Evolutionary conservation across 2,329 filamentous ascomycete genomes (phyloP), one percentile per base, ranked within the genome.

Genomic region (Acarospora socialis): DNA sequence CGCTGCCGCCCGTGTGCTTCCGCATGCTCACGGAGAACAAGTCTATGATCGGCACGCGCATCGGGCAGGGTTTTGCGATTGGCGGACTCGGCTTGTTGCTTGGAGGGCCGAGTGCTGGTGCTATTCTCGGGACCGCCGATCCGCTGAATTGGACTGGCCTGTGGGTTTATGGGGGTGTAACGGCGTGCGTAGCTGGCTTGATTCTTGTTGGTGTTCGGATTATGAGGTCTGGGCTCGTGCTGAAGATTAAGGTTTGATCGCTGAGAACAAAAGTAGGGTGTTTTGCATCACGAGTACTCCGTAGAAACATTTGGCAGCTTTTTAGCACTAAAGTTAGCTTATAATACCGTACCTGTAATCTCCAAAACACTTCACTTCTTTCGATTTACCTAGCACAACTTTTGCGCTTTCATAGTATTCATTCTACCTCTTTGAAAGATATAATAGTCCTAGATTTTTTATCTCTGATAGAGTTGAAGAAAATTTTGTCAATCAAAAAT

Each of bases 11-110:
- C 2, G 44, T 52, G 3, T 46, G 51, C 16, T 46, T 59, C 21
- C 49, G 49, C 4, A 43, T 37, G 1, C 41, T 59, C 5, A 56
- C 55, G 1, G 33, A 42, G n/a, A 48, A 59, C 34, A 53, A 50
- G 34, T 40, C 46, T 5, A 51, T 47, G 30, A 43, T 59, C 12
- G 56, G 56, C 1, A 55, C 47, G 2, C 44, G 53, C 7, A 48
- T 57, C 3, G 54, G 54, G 2, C 47, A 48, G 49, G 50, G 46
- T 2, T 55, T 49, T 33, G n/a, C n/a, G 34, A 38, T 53, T 3
- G 37, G 45, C 2, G 46, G 39, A 0, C 23, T 46, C 2, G 54
- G 50, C 7, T 30, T 47, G 3, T 37, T 56, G 3, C 33, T 33
- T 24, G 47, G 51, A 8, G 46, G 47, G 3, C 52, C 53, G 2